A percentile compares a stretch with the other conserved stretches of the same genome.
Evolutionary conservation across 2,329 filamentous ascomycete species (phyloP).

Genomic region (Fusarium sp.): DNA sequence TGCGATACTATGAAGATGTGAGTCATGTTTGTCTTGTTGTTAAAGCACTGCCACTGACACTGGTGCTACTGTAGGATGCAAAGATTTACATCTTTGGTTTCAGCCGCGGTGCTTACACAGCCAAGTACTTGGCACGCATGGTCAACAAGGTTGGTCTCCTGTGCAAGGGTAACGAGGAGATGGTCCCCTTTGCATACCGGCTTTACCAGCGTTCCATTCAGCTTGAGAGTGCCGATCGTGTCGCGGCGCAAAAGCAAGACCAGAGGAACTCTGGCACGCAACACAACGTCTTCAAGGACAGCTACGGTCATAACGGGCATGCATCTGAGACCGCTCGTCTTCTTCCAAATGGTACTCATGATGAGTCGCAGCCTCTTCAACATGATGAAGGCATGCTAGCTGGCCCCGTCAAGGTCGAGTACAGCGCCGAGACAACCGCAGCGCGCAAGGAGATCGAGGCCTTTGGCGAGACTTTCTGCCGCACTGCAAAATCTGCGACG

Average conservation of each 20-base stretch:
- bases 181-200: slow-evolving; percentile 66
- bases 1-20: slow-evolving; percentile 65
- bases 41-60: neutral
- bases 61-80: slow-evolving; percentile 55
- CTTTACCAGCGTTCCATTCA: slow-evolving; percentile 60
- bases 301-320: no score
- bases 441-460: slow-evolving; percentile 58
- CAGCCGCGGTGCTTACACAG: slow-evolving; percentile 68
- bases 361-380: slow-evolving; percentile 1
- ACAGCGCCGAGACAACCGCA: slow-evolving; percentile 42
- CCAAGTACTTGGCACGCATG: slow-evolving; percentile 68
- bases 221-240: slow-evolving; percentile 50
- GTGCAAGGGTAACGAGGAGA: slow-evolving; percentile 67
- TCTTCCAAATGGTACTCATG: no score
- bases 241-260: neutral
- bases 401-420: slow-evolving; percentile 36
- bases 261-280: neutral
- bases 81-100: slow-evolving; percentile 71
- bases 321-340: no score
- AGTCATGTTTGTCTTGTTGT: slow-evolving; percentile 4
- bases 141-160: slow-evolving; percentile 65
- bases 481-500: slow-evolving; percentile 45
- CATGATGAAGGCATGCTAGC: slow-evolving; percentile 40
- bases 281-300: neutral
- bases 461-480: slow-evolving; percentile 66